Evolutionary conservation across 257 asterid genomes (phyloP).

Genomic region (Penstemon eatonii): DNA sequence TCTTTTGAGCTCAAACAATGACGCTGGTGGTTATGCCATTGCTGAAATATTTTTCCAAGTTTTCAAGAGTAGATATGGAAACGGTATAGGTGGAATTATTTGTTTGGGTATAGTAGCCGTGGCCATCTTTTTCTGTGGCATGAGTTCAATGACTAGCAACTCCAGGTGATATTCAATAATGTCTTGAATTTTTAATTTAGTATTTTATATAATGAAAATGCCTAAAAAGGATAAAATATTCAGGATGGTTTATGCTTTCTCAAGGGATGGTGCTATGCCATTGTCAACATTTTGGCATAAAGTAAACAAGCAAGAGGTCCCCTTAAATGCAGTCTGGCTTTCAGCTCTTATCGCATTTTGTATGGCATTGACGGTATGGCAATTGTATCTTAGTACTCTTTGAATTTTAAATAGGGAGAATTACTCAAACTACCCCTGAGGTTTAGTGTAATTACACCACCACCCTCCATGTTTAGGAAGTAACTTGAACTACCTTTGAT

Average conservation of each 20-base stretch:
- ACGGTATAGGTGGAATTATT: constrained; percentile 75
- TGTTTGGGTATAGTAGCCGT: constrained; percentile 72
- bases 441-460: too few relatives aligned
- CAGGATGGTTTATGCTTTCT: constrained; percentile 97
- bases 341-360: constrained; percentile 88
- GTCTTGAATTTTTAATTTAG: constrained; percentile 3
- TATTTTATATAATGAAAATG: background rate
- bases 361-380: constrained; percentile 89
- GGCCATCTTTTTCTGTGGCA: constrained; percentile 92
- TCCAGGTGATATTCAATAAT: constrained; percentile 57
- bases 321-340: constrained; percentile 82
- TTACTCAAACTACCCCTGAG: too few relatives aligned
- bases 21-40: constrained; percentile 92
- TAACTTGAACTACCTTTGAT: too few relatives aligned
- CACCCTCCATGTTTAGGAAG: too few relatives aligned
- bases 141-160: constrained; percentile 93
- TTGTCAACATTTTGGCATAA: constrained; percentile 79
- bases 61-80: constrained; percentile 77
- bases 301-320: constrained; percentile 88
- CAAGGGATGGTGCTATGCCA: constrained; percentile 99
- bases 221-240: background rate
- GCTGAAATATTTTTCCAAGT: constrained; percentile 81
- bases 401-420: background rate
- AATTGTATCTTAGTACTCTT: constrained; percentile 1
- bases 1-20: constrained; percentile 63